Evolutionary conservation across 805 yeast species (phyloP), one percentile per base, ranked within the genome.

Genomic region (Wickerhamia fluorescens): DNA sequence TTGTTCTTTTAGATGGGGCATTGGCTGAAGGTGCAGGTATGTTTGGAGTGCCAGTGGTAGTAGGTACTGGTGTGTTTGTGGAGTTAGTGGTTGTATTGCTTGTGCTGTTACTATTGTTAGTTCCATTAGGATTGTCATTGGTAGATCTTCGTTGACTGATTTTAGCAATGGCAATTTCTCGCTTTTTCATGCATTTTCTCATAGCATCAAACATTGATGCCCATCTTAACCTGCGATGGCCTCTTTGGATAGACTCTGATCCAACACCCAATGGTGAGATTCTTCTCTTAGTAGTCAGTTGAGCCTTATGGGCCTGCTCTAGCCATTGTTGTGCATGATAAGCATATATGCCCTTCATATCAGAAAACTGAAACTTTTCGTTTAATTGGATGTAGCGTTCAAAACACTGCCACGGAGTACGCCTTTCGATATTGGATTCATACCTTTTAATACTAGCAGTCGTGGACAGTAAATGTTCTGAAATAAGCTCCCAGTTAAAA

Each of bases 381-480:
- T 84, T 86, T 40, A 92, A 66, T 58, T 89, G 97, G 36, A 88
- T 79, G 64, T 89, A 92, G 41, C 98, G 66, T 55, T 92, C 98
- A 60, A 92, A 92, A 52, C 97, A 89, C 52, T 89, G 97, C 98
- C 98, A 92, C 0, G 98, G 94, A 0, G 97, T 92, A 46, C 98
- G 71, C 46, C 96, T 73, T 53, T 92, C 97, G 33, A 87, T 85
- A 46, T 85, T 87, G 1, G 97, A 82, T 21, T 77, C 72, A 51
- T 85, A 87, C 9, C 79, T 73, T 30, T 50, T 55, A 29, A 62
- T 41, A 39, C 75, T 67, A 0, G 85, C 72, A 3, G 86, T 72
- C 28, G 70, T 65, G 2, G 78, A 69, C 25, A 81, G 70, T 51
- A 92, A 61, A 47, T 82, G 84, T 5, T 88, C 82, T 3, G 96